Conservation (phyloP, 2,329 filamentous ascomycete species). For the Aspergillus floridensis region DNA sequence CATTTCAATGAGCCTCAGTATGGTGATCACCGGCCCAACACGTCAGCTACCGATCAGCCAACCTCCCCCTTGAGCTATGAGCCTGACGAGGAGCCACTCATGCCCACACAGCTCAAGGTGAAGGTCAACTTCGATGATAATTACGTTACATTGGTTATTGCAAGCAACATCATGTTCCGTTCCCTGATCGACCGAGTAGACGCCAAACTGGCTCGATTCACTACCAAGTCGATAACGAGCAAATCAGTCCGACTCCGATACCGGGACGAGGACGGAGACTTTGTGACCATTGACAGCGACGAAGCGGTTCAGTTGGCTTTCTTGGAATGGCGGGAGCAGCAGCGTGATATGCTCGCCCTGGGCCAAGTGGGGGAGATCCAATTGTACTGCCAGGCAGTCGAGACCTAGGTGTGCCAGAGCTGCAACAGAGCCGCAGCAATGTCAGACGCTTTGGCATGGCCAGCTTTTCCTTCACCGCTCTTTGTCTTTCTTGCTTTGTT, state of each 20-base stretch:
- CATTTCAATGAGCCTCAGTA: conserved; percentile 43
- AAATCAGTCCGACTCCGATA: conserved; percentile 86
- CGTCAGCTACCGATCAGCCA: conserved; percentile 29
- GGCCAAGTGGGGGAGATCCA: conserved; percentile 86
- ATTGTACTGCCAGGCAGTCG: conserved; percentile 68
- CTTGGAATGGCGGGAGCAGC: conserved; percentile 84
- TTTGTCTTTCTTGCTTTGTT: background rate
- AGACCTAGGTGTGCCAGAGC: conserved; percentile 26
- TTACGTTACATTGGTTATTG: conserved; percentile 92
- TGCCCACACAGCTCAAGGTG: conserved; percentile 82
- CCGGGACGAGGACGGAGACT: conserved; percentile 87
- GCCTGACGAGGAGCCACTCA: conserved; percentile 43
- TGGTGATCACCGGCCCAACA: conserved; percentile 30
- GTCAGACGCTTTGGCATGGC: conserved; percentile 3
- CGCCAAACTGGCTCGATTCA: conserved; percentile 85
- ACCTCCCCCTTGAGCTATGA: conserved; percentile 36
- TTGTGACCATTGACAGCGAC: conserved; percentile 88
- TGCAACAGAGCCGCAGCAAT: conserved; percentile 2
- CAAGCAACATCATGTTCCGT: conserved; percentile 91
- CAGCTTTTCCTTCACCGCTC: background rate
- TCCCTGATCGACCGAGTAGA: conserved; percentile 94
- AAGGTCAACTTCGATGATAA: conserved; percentile 91
- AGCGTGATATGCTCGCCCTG: conserved; percentile 57
- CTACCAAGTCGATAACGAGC: conserved; percentile 75
- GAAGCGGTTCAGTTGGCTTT: conserved; percentile 97